phyloP scores from a whole-genome alignment of 2,329 filamentous ascomycete species.

The Fusarium torulosum region DNA sequence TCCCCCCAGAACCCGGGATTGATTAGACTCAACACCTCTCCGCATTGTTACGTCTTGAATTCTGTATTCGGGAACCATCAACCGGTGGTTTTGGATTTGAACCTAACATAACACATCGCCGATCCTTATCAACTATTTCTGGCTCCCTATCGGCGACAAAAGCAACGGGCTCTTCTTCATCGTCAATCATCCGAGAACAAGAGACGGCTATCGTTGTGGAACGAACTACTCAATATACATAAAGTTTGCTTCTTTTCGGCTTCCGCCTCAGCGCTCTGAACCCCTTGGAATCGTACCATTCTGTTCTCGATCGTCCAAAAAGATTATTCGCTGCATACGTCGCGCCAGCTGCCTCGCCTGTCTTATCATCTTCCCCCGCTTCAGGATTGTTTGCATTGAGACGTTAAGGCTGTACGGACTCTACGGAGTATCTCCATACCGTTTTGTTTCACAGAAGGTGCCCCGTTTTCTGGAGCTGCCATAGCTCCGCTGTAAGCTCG shows the following conservation, averaged over 20 bases:
- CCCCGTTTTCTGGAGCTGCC: conserved; percentile 28
- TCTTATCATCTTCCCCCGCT: not conserved
- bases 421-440: not conserved
- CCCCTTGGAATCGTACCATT: conserved; percentile 9
- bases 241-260: conserved; percentile 19
- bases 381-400: not conserved
- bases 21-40: not conserved
- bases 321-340: not conserved
- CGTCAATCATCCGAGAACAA: conserved; percentile 5
- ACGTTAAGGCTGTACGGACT: not conserved
- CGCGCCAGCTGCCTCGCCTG: conserved; percentile 7
- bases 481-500: conserved; percentile 34
- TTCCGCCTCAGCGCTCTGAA: conserved; percentile 20
- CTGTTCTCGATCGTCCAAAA: conserved; percentile 10
- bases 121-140: conserved; percentile 8
- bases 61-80: conserved; percentile 14
- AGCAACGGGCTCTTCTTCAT: conserved; percentile 10
- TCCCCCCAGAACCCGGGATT: not conserved
- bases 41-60: not conserved
- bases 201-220: conserved; percentile 7
- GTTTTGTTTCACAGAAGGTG: conserved; percentile 11
- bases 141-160: conserved; percentile 7
- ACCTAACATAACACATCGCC: not conserved
- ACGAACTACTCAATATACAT: conserved; percentile 3
- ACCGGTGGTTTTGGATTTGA: not conserved